Base-by-base conservation (phyloP, 371 early-diverging fungal species). In the Sanchytrium tribonematis region DNA sequence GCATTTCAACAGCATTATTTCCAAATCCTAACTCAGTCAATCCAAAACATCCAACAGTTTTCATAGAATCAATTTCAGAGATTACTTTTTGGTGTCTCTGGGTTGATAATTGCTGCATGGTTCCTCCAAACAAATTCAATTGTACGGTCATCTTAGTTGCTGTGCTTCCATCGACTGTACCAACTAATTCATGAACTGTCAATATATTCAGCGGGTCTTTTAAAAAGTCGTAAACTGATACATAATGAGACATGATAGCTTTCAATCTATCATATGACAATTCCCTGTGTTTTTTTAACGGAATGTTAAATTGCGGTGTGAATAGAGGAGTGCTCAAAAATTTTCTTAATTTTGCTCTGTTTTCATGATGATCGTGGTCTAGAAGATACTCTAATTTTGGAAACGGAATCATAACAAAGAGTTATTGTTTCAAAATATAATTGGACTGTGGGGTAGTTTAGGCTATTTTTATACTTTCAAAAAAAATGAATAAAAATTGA, bases 1-100 rank as follows among this genome's bases (percentile, higher is more conserved):
- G 83, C 86, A 87, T 84, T 73, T 87, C 86, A 30, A 85, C 75
- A 66, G 85, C 86, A 69, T 86, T 86, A 74, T 85, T 86, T 22
- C 86, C 87, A 71, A 81, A 87, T 12, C 86, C 86, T 65, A 85
- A 71, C 77, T 86, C 86, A 66, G 86, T 86, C 70, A 86, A 71
- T 17, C 75, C 84, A 73, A 86, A 86, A 76, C 86, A 86, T 29
- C 87, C 87, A 68, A 83, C 78, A 31, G 78, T 75, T 1, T 77
- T 71, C 73, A 85, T 70, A 66, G 76, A 75, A 72, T 87, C 84
- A 66, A 83, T 77, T 29, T 77, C 79, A 29, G 77, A 71, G 27
- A 87, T 72, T 31, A 79, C 69, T 48, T 80, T 68, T 28, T 83
- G 81, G 73, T 87, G 87, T 31, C 85, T 77, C 72, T 85, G 79